Base-by-base conservation (phyloP, 1,284 basidiomycete genomes). In the Trametes sp. region DNA sequence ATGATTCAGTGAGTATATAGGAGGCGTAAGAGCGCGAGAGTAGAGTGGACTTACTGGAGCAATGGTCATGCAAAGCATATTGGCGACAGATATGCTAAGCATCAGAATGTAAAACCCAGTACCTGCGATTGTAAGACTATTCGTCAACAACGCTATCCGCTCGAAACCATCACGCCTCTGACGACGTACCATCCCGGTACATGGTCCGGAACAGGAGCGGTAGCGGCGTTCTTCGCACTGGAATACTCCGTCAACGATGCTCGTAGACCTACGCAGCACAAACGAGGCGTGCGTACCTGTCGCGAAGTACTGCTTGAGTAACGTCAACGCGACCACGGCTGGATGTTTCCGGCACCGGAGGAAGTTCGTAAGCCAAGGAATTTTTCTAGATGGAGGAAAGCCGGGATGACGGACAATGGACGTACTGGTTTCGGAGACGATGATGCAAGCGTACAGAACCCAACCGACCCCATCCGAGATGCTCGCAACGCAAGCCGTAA, bases 371-470 rank as follows among this genome's bases (percentile, higher is more conserved):
- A 46, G 45, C 45, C 16, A 24, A 46, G 10, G n/a, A n/a, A n/a
- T n/a, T 21, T 24, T 46, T 46, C 45, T 10, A 16, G 10, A 2
- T n/a, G n/a, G 7, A 9, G 5, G 19, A 28, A 14, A 16, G 24
- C 2, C 28, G 24, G 21, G 29, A 52, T 26, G 21, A 1, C 10
- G 16, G 16, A 16, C 19, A 3, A 8, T 41, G 19, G 11, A 38
- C 54, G 14, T 16, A 56, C 54, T 56, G 14, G 54, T 56, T 38
- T 56, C 54, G 19, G 54, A 56, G 19, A 56, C 14, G 45, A 56
- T 56, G 45, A 56, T 49, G 26, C 33, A 38, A 9, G 35, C 9
- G 26, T 48, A 56, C 45, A 56, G 49, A 33, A 56, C 54, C 54
- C 54, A 56, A 9, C 54, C 54, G 44, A 56, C 23, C 1, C 45